These are phyloP conservation scores for Cryptomeria japonica DNA, from an alignment of 75 land plant genomes.

Conservation along the genomic window DNA sequence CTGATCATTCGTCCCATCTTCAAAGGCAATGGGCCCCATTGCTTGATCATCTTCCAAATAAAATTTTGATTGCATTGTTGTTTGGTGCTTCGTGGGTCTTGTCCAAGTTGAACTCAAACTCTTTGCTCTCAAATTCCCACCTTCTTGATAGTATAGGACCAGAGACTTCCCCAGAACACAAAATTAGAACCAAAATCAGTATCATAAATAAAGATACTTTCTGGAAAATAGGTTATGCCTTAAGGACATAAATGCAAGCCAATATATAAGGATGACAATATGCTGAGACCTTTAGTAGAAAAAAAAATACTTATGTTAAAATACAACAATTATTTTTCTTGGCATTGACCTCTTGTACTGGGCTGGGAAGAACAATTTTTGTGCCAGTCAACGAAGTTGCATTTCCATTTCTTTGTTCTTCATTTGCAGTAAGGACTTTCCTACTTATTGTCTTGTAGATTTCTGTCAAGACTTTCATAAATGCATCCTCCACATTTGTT, in stretches of 20 bases:
- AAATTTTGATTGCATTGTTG: too few species aligned
- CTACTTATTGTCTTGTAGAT: conserved; percentile 27
- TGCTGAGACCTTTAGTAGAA: not conserved
- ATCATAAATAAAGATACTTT: not conserved
- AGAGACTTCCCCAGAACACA: not conserved
- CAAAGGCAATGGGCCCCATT: too few species aligned
- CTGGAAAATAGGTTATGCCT: not conserved
- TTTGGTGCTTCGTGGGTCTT: too few species aligned
- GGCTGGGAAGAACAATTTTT: conserved; percentile 15
- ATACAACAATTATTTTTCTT: not conserved
- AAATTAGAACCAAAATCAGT: not conserved
- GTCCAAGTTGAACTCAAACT: too few species aligned
- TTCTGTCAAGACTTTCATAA: conserved; percentile 18
- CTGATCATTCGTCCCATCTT: too few species aligned
- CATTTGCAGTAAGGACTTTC: conserved; percentile 31
- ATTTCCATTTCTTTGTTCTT: conserved; percentile 27
- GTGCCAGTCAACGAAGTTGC: conserved; percentile 16
- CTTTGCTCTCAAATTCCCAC: too few species aligned
- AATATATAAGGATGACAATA: not conserved
- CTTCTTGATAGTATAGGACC: not conserved
- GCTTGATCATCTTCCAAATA: too few species aligned
- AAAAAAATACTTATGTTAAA: not conserved
- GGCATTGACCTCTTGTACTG: not conserved
- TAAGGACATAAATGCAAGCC: not conserved
- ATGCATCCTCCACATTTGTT: conserved; percentile 34